phyloP scores from a whole-genome alignment of 345 rosid species.

The Barbarea vulgaris region DNA sequence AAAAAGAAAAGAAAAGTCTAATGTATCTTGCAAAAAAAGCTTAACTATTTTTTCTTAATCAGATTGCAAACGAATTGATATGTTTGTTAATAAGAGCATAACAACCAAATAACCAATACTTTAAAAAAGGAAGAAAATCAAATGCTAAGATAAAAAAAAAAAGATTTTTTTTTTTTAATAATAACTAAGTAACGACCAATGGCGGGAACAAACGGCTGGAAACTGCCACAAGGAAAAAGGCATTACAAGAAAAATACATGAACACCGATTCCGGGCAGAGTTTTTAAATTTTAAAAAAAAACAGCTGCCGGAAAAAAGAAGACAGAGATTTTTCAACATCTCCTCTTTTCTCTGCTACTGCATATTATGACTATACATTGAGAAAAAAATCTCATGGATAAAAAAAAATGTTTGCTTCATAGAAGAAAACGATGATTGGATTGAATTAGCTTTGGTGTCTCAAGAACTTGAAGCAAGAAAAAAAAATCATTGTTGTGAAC shows the following conservation, averaged over 20 bases:
- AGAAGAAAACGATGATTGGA: constrained; percentile 31
- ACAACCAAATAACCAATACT: not conserved
- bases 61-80: not conserved
- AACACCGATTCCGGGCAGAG: constrained; percentile 29
- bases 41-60: not conserved
- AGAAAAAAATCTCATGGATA: constrained; percentile 36
- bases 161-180: not conserved
- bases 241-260: constrained; percentile 21
- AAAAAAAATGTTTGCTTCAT: constrained; percentile 40
- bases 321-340: constrained; percentile 17
- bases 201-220: constrained; percentile 34
- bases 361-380: constrained; percentile 17
- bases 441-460: not conserved
- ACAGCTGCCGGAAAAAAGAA: constrained; percentile 12
- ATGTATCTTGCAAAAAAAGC: too few relatives aligned
- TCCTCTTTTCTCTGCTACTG: constrained; percentile 26
- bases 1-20: too few relatives aligned
- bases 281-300: not conserved
- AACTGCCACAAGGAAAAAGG: constrained; percentile 34
- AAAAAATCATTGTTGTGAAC: constrained; percentile 24
- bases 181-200: constrained; percentile 1
- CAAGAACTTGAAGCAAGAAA: not conserved
- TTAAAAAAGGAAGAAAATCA: not conserved
- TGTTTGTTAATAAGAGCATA: not conserved
- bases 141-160: not conserved